Conservation (phyloP, 768 basidiomycete species). For the Chlorophyllum brunneum region DNA sequence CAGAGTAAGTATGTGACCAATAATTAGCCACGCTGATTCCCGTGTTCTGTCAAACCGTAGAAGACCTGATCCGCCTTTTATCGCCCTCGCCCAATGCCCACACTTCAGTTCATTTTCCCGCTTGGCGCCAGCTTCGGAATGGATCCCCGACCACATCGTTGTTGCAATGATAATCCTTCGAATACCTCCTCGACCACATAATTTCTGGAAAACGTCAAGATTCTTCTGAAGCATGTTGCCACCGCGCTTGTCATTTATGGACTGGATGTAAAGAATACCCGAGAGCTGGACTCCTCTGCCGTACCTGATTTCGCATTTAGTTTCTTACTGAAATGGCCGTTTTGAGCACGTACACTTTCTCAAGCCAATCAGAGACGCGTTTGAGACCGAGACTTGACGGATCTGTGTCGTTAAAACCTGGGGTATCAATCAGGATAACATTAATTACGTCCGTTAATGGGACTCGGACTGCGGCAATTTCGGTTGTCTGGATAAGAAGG, state of each 20-base stretch:
- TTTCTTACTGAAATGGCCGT: neutral
- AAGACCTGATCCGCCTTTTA: conserved; percentile 9
- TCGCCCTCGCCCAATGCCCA: conserved; percentile 16
- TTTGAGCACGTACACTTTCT: conserved; percentile 17
- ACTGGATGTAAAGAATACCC: conserved; percentile 37
- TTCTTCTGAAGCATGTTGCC: conserved; percentile 45
- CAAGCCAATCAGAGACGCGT: conserved; percentile 23
- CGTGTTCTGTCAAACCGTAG: too few relatives aligned
- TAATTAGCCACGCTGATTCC: too few relatives aligned
- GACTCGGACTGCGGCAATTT: neutral
- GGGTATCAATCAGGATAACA: conserved; percentile 7
- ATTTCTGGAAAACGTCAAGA: conserved; percentile 46
- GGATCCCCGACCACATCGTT: conserved; percentile 39
- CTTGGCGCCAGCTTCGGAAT: neutral
- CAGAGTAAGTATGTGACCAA: too few relatives aligned
- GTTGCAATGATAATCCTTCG: conserved; percentile 50
- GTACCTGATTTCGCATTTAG: conserved; percentile 3
- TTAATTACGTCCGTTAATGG: neutral
- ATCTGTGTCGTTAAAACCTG: conserved; percentile 22
- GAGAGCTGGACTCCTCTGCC: conserved; percentile 4
- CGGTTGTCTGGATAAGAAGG: neutral
- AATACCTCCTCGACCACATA: conserved; percentile 48
- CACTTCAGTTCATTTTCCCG: conserved; percentile 22
- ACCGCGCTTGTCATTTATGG: conserved; percentile 47
- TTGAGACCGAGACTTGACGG: conserved; percentile 19